Percentiles rank a stretch among this genome's conserved stretches.
These are phyloP conservation scores for Trichoderma hamatum DNA, from an alignment of 2,329 filamentous ascomycete species.

Conservation along the genomic window DNA sequence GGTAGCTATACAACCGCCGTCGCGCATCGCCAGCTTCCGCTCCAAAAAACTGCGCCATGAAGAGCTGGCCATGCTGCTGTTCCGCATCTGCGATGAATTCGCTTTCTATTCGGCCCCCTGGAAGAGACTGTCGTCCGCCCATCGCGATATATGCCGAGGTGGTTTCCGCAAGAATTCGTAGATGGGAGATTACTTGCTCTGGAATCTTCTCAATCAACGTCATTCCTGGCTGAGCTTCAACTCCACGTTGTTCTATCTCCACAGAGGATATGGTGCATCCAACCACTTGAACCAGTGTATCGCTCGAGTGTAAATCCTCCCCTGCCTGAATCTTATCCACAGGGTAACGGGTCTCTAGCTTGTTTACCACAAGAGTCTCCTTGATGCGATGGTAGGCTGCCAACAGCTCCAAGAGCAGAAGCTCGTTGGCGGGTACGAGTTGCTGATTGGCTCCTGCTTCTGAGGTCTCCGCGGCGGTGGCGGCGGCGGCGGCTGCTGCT, in stretches of 20 bases:
- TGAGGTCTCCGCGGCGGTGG: slow-evolving; percentile 35
- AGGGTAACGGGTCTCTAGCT: slow-evolving; percentile 48
- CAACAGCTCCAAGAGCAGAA: slow-evolving; percentile 56
- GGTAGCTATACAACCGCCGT: slow-evolving; percentile 50
- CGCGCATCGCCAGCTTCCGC: slow-evolving; percentile 46
- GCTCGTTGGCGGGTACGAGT: slow-evolving; percentile 27
- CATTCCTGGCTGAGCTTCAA: slow-evolving; percentile 71
- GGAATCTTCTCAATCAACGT: slow-evolving; percentile 84
- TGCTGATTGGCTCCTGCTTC: slow-evolving; percentile 32
- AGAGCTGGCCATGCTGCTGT: slow-evolving; percentile 75
- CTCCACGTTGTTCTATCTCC: slow-evolving; percentile 89
- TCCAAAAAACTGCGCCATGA: slow-evolving; percentile 61
- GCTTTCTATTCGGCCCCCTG: slow-evolving; percentile 62
- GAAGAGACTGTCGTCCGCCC: slow-evolving; percentile 65
- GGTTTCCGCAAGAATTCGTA: slow-evolving; percentile 87
- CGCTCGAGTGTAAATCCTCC: slow-evolving; percentile 56
- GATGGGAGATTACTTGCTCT: slow-evolving; percentile 79
- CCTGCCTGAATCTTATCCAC: slow-evolving; percentile 38
- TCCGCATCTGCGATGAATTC: slow-evolving; percentile 72
- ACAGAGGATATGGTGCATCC: slow-evolving; percentile 85
- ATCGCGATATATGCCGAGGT: slow-evolving; percentile 81
- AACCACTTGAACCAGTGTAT: slow-evolving; percentile 67
- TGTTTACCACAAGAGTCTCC: slow-evolving; percentile 61
- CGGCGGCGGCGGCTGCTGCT: slow-evolving; percentile 39
- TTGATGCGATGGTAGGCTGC: slow-evolving; percentile 63